These are phyloP conservation scores for Colletotrichum costaricense DNA, from an alignment of 2,329 filamentous ascomycete genomes.

Conservation along the genomic window DNA sequence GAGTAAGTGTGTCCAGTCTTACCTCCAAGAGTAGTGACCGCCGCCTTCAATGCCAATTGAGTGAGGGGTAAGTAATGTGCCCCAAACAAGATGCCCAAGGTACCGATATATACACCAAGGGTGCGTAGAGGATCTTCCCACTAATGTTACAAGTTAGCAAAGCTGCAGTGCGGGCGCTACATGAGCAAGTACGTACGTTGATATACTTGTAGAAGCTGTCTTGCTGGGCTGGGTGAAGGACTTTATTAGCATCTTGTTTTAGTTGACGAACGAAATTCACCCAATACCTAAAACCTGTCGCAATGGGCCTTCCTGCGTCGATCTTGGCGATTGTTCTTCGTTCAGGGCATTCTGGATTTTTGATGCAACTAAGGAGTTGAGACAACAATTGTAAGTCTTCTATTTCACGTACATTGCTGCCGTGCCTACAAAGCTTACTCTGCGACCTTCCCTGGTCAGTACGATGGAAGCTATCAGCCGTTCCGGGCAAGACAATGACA, in stretches of 20 bases:
- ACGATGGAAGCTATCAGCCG: neutral
- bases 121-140: slow-evolving; percentile 28
- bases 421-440: neutral
- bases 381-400: neutral
- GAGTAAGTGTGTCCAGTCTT: no score
- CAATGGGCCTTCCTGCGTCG: neutral
- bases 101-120: slow-evolving; percentile 11
- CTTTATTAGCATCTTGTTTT: neutral
- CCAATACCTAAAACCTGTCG: slow-evolving; percentile 6
- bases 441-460: neutral
- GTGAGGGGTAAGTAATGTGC: slow-evolving; percentile 23
- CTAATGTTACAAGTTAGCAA: neutral
- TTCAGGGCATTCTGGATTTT: neutral
- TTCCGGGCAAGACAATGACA: neutral
- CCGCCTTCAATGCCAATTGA: slow-evolving; percentile 12
- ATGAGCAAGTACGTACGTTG: neutral
- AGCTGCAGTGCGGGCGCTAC: no score
- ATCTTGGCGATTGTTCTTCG: neutral
- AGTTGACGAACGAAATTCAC: neutral
- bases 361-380: neutral
- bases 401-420: accelerated
- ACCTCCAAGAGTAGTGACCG: slow-evolving; percentile 15
- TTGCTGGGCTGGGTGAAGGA: neutral
- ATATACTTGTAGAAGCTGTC: slow-evolving; percentile 31
- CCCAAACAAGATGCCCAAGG: slow-evolving; percentile 11